These are phyloP conservation scores for Elaeis guineensis DNA, from an alignment of 176 grass and related monocot species.

Conservation along the genomic window DNA sequence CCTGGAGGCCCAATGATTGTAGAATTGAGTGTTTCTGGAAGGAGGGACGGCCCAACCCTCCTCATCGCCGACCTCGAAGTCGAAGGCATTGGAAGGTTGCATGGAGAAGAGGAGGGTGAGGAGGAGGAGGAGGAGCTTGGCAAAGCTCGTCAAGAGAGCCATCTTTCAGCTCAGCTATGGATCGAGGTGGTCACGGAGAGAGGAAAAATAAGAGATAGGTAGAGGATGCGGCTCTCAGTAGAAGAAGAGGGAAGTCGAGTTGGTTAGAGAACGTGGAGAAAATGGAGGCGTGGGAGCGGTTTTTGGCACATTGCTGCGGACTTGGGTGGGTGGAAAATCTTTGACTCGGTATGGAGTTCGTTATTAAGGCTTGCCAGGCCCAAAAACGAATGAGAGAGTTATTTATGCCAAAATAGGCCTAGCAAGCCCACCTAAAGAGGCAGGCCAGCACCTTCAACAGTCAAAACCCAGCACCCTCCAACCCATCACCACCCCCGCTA, in stretches of 20 bases:
- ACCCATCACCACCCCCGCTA: too few relatives aligned
- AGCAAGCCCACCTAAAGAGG: too few relatives aligned
- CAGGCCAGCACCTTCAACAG: too few relatives aligned
- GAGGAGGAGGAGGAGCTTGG: not conserved
- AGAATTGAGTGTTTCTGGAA: constrained; percentile 12
- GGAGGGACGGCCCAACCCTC: constrained; percentile 54
- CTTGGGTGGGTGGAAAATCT: not conserved
- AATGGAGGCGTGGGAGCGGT: constrained; percentile 6
- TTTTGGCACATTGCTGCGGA: not conserved
- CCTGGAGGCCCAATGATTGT: constrained; percentile 73
- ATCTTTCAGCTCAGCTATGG: not conserved
- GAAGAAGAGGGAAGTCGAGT: not conserved
- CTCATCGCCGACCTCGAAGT: constrained; percentile 63
- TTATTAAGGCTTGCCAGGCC: not conserved
- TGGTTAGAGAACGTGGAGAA: constrained; percentile 5
- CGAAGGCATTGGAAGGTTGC: constrained; percentile 10
- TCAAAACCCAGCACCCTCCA: too few relatives aligned
- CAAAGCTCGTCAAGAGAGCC: not conserved
- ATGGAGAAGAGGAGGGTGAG: not conserved
- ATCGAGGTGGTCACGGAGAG: not conserved
- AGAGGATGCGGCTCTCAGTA: not conserved
- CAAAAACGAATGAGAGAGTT: too few relatives aligned
- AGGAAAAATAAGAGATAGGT: constrained; percentile 2
- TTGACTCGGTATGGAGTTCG: not conserved
- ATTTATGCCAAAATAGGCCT: too few relatives aligned